phyloP scores from a whole-genome alignment of 306 rosid genomes.

The Casuarina glauca region DNA sequence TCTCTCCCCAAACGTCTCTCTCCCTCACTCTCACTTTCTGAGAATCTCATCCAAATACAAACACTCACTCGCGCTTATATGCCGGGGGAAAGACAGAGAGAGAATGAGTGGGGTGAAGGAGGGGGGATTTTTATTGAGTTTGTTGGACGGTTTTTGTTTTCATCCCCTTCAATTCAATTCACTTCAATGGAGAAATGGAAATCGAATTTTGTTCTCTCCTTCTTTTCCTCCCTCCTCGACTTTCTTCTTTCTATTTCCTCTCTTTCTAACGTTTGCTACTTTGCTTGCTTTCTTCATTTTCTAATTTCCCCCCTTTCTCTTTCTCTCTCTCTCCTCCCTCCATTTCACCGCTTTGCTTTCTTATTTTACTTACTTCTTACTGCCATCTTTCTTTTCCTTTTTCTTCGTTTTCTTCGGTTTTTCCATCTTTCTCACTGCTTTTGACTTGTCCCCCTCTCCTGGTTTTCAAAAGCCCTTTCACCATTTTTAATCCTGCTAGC shows the following conservation, averaged over 20 bases:
- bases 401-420: background rate
- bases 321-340: background rate
- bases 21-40: background rate
- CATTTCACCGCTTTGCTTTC: slow-evolving; percentile 5
- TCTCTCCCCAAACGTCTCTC: background rate
- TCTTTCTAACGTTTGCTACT: slow-evolving; percentile 3
- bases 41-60: slow-evolving; percentile 5
- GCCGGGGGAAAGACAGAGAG: no score
- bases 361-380: background rate
- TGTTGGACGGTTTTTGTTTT: slow-evolving; percentile 6
- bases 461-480: background rate
- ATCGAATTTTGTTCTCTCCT: background rate
- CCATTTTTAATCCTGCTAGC: background rate
- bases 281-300: slow-evolving; percentile 2
- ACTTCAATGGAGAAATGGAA: background rate
- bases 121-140: background rate
- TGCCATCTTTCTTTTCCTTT: background rate
- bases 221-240: background rate
- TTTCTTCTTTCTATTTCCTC: background rate
- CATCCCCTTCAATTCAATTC: slow-evolving; percentile 10
- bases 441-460: background rate
- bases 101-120: background rate
- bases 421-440: background rate
- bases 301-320: background rate
- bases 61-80: background rate